Percentiles rank a stretch among this genome's conserved stretches.
These are phyloP conservation scores for Fonsecaea nubica DNA, from an alignment of 2,329 filamentous ascomycete genomes.

Conservation along the genomic window DNA sequence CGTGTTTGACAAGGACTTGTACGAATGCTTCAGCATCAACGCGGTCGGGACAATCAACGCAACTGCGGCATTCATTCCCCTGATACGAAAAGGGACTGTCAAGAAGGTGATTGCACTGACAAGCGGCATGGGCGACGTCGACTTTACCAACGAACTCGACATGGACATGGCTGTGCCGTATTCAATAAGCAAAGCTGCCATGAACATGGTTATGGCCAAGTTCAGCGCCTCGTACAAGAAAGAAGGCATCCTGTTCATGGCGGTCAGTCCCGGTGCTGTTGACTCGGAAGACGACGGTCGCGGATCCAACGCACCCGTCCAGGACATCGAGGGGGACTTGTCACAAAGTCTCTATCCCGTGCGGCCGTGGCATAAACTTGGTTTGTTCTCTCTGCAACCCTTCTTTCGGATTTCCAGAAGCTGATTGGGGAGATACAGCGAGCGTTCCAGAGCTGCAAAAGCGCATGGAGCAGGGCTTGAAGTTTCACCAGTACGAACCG, in stretches of 20 bases:
- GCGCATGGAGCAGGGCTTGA: conserved; percentile 2
- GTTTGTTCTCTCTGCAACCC: not conserved
- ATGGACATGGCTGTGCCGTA: conserved; percentile 53
- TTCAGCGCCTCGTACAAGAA: conserved; percentile 57
- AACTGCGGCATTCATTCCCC: conserved; percentile 60
- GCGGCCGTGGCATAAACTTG: not conserved
- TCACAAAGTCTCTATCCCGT: not conserved
- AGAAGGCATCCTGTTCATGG: conserved; percentile 61
- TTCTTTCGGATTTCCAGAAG: not conserved
- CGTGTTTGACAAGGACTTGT: conserved; percentile 46
- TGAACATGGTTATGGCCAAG: conserved; percentile 62
- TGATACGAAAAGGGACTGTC: conserved; percentile 56
- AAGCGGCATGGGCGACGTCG: conserved; percentile 56
- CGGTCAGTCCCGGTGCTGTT: conserved; percentile 61
- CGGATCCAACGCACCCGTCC: not conserved
- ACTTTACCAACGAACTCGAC: conserved; percentile 48
- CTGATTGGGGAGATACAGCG: not conserved
- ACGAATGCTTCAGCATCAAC: conserved; percentile 54
- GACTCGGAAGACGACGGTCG: conserved; percentile 45
- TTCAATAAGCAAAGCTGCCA: conserved; percentile 58
- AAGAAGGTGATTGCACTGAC: conserved; percentile 65
- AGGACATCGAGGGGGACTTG: conserved; percentile 1
- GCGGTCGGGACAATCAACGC: conserved; percentile 61
- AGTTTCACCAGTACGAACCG: not conserved
- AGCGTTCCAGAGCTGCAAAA: conserved; percentile 5